phyloP scores from a whole-genome alignment of 2,329 filamentous ascomycete genomes.

The Colletotrichum shisoi region DNA sequence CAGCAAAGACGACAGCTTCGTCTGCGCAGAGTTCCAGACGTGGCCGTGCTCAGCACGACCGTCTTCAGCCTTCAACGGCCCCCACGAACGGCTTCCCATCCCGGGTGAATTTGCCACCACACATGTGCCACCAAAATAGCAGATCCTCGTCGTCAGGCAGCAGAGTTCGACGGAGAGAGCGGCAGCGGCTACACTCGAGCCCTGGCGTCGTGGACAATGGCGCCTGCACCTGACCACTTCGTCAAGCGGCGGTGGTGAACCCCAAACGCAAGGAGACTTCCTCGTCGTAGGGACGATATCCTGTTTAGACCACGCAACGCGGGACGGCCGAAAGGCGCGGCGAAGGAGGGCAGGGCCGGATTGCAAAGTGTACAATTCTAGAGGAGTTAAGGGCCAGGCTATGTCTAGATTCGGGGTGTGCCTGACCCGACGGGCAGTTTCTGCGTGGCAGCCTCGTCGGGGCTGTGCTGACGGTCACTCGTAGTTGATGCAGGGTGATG shows the following conservation, averaged over 20 bases:
- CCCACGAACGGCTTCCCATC: background rate
- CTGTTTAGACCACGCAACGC: background rate
- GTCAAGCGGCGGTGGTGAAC: background rate
- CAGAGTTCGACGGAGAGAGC: background rate
- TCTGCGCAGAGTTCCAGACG: background rate
- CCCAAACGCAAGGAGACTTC: background rate
- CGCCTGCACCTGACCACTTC: background rate
- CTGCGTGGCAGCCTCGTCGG: conserved; percentile 4
- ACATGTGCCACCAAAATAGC: background rate
- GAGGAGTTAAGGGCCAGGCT: background rate
- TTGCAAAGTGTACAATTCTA: conserved; percentile 1
- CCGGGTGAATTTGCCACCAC: background rate
- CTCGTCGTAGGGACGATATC: background rate
- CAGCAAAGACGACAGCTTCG: background rate
- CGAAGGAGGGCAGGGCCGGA: background rate
- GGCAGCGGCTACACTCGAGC: background rate
- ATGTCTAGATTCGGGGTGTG: background rate
- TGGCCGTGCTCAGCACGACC: background rate
- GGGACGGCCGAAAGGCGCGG: background rate
- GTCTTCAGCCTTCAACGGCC: background rate
- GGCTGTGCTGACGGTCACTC: conserved; percentile 4
- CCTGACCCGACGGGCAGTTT: background rate
- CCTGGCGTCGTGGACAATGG: background rate
- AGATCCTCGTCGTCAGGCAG: background rate
- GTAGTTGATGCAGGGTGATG: background rate